These are phyloP conservation scores for Vanilla planifolia DNA, from an alignment of 106 monocot species.

Conservation along the genomic window DNA sequence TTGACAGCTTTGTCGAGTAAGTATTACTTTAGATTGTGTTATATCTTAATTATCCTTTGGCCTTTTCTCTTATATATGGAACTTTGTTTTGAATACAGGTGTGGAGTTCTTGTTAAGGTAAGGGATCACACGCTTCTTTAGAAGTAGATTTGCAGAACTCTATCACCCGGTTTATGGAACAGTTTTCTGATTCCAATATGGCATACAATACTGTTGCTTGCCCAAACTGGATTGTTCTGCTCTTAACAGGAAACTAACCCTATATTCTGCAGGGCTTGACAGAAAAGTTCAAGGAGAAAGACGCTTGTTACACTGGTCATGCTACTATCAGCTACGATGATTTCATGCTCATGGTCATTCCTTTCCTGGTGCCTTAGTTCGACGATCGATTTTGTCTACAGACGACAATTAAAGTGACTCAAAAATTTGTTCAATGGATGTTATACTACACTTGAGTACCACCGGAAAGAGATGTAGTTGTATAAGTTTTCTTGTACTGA, in stretches of 20 bases:
- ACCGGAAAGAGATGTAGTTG: too few species aligned
- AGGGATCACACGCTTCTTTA: background rate
- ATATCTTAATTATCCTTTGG: too few species aligned
- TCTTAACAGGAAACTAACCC: background rate
- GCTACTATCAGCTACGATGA: conserved; percentile 61
- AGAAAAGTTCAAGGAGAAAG: conserved; percentile 69
- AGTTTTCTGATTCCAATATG: background rate
- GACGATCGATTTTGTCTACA: background rate
- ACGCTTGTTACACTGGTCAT: conserved; percentile 48
- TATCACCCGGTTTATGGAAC: background rate
- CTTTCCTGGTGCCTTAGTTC: conserved; percentile 47
- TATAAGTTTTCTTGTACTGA: too few species aligned
- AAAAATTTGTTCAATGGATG: too few species aligned
- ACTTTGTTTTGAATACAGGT: conserved; percentile 2
- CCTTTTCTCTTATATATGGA: background rate
- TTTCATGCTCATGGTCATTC: conserved; percentile 63
- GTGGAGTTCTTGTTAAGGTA: conserved; percentile 2
- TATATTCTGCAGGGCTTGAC: conserved; percentile 47
- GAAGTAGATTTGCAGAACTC: too few species aligned
- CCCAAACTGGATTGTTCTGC: too few species aligned
- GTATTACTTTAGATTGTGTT: conserved; percentile 7
- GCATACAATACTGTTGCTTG: too few species aligned
- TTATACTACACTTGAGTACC: too few species aligned
- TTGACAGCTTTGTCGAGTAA: conserved; percentile 80
- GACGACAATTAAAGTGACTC: too few species aligned